Conservation (phyloP, 2,329 filamentous ascomycete genomes). For the Hypomyces perniciosus region DNA sequence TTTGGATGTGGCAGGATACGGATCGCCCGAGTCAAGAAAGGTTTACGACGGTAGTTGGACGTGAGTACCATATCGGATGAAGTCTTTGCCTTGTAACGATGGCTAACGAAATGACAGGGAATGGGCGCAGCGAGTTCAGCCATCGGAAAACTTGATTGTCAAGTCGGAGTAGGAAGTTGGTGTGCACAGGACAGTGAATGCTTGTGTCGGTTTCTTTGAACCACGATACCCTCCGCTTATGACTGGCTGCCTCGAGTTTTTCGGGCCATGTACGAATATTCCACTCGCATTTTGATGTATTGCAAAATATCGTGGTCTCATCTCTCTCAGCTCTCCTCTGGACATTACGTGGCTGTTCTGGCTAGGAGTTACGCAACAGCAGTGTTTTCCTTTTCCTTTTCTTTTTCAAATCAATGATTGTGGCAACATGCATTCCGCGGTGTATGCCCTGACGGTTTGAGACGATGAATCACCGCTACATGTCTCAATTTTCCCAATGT, state of each 20-base stretch:
- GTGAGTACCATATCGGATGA: conserved; percentile 47
- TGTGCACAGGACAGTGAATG: conserved; percentile 1
- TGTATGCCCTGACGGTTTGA: not conserved
- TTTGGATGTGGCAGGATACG: conserved; percentile 70
- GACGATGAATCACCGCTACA: no score
- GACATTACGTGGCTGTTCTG: no score
- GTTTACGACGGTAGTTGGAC: conserved; percentile 99
- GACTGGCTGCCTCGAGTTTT: conserved; percentile 2
- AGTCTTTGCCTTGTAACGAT: not conserved
- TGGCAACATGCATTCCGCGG: not conserved
- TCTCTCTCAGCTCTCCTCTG: conserved; percentile 3
- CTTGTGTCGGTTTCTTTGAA: conserved; percentile 10
- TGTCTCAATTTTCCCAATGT: no score
- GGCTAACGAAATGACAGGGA: conserved; percentile 37
- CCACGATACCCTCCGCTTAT: conserved; percentile 14
- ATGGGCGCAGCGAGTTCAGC: conserved; percentile 61
- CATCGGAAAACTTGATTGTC: conserved; percentile 56
- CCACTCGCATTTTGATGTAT: conserved; percentile 7
- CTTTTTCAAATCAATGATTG: not conserved
- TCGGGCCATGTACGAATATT: conserved; percentile 11
- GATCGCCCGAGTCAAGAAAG: conserved; percentile 57
- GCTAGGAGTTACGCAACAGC: no score
- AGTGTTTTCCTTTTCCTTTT: not conserved
- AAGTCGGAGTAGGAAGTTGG: conserved; percentile 37
- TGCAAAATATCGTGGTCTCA: conserved; percentile 12